Evolutionary conservation across 345 rosid genomes (phyloP), one percentile per base, ranked within the genome.

Genomic region (Nasturtium officinale): DNA sequence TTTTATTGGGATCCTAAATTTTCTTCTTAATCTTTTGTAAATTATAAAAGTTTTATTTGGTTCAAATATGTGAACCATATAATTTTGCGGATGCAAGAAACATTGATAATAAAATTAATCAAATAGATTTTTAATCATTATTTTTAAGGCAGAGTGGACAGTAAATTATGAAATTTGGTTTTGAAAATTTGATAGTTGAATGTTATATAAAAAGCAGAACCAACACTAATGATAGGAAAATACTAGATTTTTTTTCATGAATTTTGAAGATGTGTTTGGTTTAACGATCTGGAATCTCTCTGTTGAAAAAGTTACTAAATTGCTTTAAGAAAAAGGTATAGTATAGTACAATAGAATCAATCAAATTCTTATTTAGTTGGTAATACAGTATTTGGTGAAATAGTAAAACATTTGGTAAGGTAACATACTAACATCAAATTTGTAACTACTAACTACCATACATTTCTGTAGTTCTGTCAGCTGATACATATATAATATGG

Each of bases 301-400:
- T 33, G 18, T 29, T 29, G 29, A 2, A 29, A n/a, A 13, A 29
- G 2, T 2, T 23, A 23, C 1, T 2, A 1, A 23, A 23, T 23
- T 23, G 25, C 1, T 23, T 23, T 23, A 23, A 23, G 2, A 23
- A 23, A 23, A 23, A 23, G 25, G 28, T 45, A 16, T 16, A n/a
- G 6, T 10, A 23, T 23, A 23, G 6, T 28, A n/a, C n/a, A n/a
- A n/a, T n/a, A n/a, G 15, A 56, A 56, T 37, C 47, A 59, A 35
- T 59, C 26, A 28, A 16, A 45, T 29, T 60, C 18, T 61, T 37
- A 26, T 37, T 47, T 28, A 11, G 42, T 29, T 60, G 20, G 51
- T 35, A 50, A 20, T 17, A 51, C 25, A 58, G 58, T 59, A 61
- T 48, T 60, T 61, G 68, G 61, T 61, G 52, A 61, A 71, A 63